Conservation (phyloP, 768 basidiomycete species). For the Mycena sanguinolenta region DNA sequence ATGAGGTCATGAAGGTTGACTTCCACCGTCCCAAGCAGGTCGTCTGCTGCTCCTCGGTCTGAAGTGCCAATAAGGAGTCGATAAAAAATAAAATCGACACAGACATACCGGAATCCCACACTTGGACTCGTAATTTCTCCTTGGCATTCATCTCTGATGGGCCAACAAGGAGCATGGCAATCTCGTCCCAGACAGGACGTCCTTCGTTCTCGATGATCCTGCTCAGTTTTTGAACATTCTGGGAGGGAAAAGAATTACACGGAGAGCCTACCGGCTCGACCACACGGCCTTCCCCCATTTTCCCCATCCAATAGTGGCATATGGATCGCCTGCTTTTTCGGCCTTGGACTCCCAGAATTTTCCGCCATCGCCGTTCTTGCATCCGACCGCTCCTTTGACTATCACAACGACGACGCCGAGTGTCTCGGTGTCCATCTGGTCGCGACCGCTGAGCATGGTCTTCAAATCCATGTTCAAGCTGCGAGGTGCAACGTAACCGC, state of each 20-base stretch:
- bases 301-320: slow-evolving; percentile 77
- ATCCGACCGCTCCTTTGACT: slow-evolving; percentile 70
- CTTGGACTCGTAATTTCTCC: slow-evolving; percentile 72
- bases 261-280: slow-evolving; percentile 63
- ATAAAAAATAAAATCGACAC: neutral
- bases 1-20: slow-evolving; percentile 54
- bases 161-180: slow-evolving; percentile 70
- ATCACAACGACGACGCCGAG: slow-evolving; percentile 76
- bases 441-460: slow-evolving; percentile 69
- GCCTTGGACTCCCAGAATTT: slow-evolving; percentile 50
- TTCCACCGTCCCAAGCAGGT: slow-evolving; percentile 64
- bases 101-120: slow-evolving; percentile 77
- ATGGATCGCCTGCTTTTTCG: slow-evolving; percentile 60
- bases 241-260: neutral
- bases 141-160: slow-evolving; percentile 75
- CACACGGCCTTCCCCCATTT: slow-evolving; percentile 74
- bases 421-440: slow-evolving; percentile 74
- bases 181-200: slow-evolving; percentile 80
- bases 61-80: neutral
- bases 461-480: slow-evolving; percentile 80
- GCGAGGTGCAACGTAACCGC: slow-evolving; percentile 77
- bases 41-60: slow-evolving; percentile 62
- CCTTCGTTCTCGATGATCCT: slow-evolving; percentile 74
- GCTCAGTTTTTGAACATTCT: neutral
- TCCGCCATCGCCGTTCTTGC: slow-evolving; percentile 56